Evolutionary conservation across 805 yeast species (phyloP).

Genomic region (Wickerhamiella parazyma): DNA sequence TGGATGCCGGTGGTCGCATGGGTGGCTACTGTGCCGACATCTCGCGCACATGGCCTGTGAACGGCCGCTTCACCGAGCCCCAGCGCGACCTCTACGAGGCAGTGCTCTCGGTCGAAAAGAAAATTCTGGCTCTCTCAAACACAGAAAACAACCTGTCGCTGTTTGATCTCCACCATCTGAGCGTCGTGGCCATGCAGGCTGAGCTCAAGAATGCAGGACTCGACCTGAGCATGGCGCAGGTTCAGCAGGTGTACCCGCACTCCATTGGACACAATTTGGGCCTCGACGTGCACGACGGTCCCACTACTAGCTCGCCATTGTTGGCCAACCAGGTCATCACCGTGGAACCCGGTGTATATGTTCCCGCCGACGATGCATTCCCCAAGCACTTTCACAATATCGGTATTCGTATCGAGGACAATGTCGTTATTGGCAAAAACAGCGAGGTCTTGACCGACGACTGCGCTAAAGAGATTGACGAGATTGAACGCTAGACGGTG

Average conservation of each 20-base stretch:
- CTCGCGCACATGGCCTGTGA: constrained; percentile 91
- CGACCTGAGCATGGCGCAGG: constrained; percentile 20
- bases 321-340: constrained; percentile 72
- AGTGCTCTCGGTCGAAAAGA: constrained; percentile 67
- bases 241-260: constrained; percentile 65
- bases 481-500: constrained; percentile 43
- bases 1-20: constrained; percentile 86
- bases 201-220: constrained; percentile 70
- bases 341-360: constrained; percentile 89
- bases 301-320: constrained; percentile 35
- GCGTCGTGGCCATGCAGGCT: constrained; percentile 42
- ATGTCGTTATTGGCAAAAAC: constrained; percentile 65
- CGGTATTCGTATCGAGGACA: constrained; percentile 92
- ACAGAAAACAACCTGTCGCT: constrained; percentile 40
- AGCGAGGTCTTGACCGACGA: constrained; percentile 56
- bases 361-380: constrained; percentile 57
- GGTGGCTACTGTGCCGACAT: constrained; percentile 96
- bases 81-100: constrained; percentile 83
- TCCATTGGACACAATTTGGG: constrained; percentile 94
- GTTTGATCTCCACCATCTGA: constrained; percentile 61
- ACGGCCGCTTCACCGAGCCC: constrained; percentile 56
- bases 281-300: constrained; percentile 46
- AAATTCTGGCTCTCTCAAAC: constrained; percentile 59
- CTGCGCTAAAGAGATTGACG: constrained; percentile 75
- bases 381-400: constrained; percentile 75